These are phyloP conservation scores for Sugiyamaella americana DNA, from an alignment of 805 yeast genomes.

Conservation along the genomic window DNA sequence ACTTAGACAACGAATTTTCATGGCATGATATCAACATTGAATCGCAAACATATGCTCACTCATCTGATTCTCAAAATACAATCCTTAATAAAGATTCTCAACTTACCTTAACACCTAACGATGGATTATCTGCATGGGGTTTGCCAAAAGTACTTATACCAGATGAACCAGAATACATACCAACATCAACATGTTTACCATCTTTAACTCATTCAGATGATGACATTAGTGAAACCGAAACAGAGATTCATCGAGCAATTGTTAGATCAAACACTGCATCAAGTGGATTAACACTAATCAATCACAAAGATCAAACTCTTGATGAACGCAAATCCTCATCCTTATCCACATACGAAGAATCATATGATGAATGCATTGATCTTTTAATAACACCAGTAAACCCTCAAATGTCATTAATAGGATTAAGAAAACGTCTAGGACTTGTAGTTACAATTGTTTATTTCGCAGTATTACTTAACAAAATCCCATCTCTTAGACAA, in stretches of 20 bases:
- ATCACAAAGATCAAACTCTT: neutral
- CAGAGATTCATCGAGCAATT: neutral
- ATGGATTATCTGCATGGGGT: constrained; percentile 28
- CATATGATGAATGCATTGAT: neutral
- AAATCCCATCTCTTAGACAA: neutral
- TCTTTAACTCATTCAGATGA: neutral
- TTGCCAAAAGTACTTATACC: constrained; percentile 20
- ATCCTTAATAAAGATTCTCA: constrained; percentile 16
- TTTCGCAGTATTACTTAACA: constrained; percentile 4
- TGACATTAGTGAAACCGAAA: neutral
- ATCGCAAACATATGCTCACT: neutral
- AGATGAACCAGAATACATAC: neutral
- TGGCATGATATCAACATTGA: neutral
- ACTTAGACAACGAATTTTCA: neutral
- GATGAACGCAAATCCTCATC: too few species aligned
- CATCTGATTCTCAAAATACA: constrained; percentile 5
- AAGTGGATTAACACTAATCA: neutral
- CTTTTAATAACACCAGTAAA: neutral
- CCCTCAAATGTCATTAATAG: neutral
- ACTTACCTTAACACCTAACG: constrained; percentile 18
- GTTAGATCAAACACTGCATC: neutral
- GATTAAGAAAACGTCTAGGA: neutral
- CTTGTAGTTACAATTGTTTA: constrained; percentile 7
- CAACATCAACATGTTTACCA: neutral
- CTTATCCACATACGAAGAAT: neutral